phyloP scores from a whole-genome alignment of 257 asterid genomes.

The Coffea eugenioides region DNA sequence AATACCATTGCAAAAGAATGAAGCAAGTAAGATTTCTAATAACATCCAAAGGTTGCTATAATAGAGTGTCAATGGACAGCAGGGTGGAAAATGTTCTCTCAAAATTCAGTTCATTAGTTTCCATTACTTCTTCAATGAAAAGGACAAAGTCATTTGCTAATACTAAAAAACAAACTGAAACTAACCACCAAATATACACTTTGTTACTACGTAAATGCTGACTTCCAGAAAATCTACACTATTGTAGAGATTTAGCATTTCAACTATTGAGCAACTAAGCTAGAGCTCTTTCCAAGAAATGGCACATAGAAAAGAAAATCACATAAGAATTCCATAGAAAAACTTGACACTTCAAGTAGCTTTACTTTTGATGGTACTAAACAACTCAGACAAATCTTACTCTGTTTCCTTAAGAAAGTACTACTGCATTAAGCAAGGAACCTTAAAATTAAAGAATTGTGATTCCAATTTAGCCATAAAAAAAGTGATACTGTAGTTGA shows the following conservation, averaged over 20 bases:
- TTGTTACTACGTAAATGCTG: not conserved
- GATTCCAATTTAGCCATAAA: not conserved
- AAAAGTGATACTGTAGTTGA: not conserved
- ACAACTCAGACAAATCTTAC: not conserved
- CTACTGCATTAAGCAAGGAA: not conserved
- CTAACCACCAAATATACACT: not conserved
- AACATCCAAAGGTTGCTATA: not conserved
- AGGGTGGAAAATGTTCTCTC: not conserved
- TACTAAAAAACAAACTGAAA: no score
- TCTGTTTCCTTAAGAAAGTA: not conserved
- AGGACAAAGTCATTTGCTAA: not conserved
- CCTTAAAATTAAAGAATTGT: not conserved
- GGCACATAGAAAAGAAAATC: no score
- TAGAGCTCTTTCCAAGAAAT: not conserved
- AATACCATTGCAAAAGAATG: not conserved
- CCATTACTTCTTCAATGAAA: not conserved
- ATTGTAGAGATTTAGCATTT: not conserved
- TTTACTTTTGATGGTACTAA: not conserved
- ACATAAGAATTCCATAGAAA: not conserved
- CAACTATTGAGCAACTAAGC: not conserved
- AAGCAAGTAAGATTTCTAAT: not conserved
- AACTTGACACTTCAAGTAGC: not conserved
- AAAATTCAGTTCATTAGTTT: not conserved
- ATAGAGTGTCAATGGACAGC: not conserved
- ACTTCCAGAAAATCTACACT: not conserved